A percentile compares a stretch with the other conserved stretches of the same genome.
Conservation (phyloP, 805 yeast species). For the Cyberlindnera xylosilytica region DNA sequence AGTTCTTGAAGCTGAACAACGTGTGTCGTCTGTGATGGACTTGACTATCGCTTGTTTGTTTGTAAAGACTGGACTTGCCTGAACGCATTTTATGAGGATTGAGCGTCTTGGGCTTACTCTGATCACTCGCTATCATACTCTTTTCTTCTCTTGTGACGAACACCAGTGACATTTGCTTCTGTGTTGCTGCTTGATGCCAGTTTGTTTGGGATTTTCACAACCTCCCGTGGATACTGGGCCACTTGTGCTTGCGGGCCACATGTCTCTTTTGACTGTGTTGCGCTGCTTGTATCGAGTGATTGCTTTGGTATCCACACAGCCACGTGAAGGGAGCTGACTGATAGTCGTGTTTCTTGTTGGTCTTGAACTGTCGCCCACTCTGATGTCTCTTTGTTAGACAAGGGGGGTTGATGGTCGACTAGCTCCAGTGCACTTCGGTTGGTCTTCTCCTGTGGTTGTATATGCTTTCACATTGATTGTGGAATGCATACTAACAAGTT, state of each 20-base stretch:
- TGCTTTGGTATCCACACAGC: constrained; percentile 13
- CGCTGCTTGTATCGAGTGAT: constrained; percentile 11
- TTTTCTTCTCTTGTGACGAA: no score
- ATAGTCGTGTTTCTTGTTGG: constrained; percentile 2
- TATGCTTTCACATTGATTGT: constrained; percentile 4
- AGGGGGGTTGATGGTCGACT: neutral
- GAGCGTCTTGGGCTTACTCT: constrained; percentile 7
- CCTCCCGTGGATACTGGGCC: constrained; percentile 18
- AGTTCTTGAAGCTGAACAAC: neutral
- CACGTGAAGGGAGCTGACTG: constrained; percentile 1
- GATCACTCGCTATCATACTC: neutral
- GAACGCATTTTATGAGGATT: constrained; percentile 7
- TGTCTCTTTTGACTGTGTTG: neutral
- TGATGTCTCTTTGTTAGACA: neutral
- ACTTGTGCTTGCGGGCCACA: constrained; percentile 13
- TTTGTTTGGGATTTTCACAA: constrained; percentile 31
- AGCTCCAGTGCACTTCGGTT: neutral
- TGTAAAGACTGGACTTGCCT: neutral
- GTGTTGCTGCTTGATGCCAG: constrained; percentile 49
- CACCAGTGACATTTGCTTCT: no score
- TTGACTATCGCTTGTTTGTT: neutral
- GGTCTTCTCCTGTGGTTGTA: constrained; percentile 6
- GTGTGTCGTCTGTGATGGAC: constrained; percentile 5
- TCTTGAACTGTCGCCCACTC: neutral
- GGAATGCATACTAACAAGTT: constrained; percentile 38